These are phyloP conservation scores for Paraphoma sp. DNA, from an alignment of 2,329 filamentous ascomycete species.

Conservation along the genomic window DNA sequence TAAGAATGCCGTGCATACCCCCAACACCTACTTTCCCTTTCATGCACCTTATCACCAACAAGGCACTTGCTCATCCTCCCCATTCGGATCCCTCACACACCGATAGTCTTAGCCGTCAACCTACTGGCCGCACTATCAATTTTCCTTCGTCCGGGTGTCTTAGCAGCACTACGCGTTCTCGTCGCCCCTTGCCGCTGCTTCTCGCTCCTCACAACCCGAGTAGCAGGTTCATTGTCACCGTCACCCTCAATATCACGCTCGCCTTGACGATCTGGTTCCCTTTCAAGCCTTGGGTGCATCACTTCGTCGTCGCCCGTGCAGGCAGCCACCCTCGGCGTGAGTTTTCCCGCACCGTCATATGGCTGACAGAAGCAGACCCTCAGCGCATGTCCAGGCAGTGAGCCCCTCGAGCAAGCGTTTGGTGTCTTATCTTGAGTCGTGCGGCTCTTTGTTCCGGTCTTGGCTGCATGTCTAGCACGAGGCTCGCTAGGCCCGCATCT, in stretches of 20 bases:
- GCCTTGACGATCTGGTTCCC: neutral
- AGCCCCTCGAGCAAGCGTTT: neutral
- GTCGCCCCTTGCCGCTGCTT: neutral
- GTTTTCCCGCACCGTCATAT: conserved; percentile 31
- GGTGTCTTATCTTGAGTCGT: neutral
- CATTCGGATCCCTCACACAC: neutral
- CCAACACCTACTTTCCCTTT: neutral
- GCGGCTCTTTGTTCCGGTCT: neutral
- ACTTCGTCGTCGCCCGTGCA: neutral
- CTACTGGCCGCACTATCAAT: neutral
- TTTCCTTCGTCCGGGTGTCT: neutral
- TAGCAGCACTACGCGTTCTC: neutral
- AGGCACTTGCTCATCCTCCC: neutral
- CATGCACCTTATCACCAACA: neutral
- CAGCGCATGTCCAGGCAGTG: conserved; percentile 30
- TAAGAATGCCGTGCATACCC: neutral
- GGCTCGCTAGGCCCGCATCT: neutral
- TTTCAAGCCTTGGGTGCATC: neutral
- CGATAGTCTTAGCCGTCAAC: neutral
- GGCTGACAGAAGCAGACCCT: conserved; percentile 47
- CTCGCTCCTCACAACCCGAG: neutral
- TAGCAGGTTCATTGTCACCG: neutral
- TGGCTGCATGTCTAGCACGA: no score
- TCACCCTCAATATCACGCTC: no score
- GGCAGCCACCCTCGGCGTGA: neutral